These are phyloP conservation scores for Chalciporus sp. DNA, from an alignment of 1,284 basidiomycete species.

Conservation along the genomic window DNA sequence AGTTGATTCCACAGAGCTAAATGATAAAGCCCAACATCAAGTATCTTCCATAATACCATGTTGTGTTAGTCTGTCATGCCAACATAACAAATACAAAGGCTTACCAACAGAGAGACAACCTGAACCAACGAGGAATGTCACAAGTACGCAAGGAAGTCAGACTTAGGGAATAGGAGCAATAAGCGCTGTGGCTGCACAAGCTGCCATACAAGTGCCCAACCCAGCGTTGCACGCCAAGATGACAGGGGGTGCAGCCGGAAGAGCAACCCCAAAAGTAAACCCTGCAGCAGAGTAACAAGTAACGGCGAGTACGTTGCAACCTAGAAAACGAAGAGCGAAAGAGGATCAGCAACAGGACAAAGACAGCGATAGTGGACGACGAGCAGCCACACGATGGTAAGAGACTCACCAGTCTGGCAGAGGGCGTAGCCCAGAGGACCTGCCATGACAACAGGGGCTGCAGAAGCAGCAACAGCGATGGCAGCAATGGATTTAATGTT, in stretches of 20 bases:
- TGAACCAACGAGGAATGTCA: too few species aligned
- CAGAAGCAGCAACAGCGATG: constrained; percentile 24
- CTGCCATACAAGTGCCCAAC: too few species aligned
- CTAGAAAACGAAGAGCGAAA: constrained; percentile 37
- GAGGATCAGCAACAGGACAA: not conserved
- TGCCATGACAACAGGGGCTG: constrained; percentile 30
- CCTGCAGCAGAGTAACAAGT: constrained; percentile 59
- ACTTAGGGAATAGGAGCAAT: constrained; percentile 28
- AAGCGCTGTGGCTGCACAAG: constrained; percentile 39
- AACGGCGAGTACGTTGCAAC: constrained; percentile 53
- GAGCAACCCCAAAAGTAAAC: constrained; percentile 50
- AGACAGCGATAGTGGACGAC: not conserved
- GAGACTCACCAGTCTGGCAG: constrained; percentile 48
- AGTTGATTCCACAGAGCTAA: too few species aligned
- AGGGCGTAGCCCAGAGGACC: constrained; percentile 48
- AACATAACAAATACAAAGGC: too few species aligned
- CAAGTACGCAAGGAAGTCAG: too few species aligned
- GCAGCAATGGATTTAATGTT: constrained; percentile 29
- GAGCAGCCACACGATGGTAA: too few species aligned
- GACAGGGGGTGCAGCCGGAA: too few species aligned
- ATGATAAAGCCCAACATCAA: too few species aligned
- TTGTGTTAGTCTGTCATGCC: too few species aligned
- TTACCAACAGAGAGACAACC: too few species aligned
- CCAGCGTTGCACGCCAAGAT: too few species aligned
- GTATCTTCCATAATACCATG: too few species aligned